phyloP scores from a whole-genome alignment of 2,329 filamentous ascomycete species.

The Fusarium veterinarium region DNA sequence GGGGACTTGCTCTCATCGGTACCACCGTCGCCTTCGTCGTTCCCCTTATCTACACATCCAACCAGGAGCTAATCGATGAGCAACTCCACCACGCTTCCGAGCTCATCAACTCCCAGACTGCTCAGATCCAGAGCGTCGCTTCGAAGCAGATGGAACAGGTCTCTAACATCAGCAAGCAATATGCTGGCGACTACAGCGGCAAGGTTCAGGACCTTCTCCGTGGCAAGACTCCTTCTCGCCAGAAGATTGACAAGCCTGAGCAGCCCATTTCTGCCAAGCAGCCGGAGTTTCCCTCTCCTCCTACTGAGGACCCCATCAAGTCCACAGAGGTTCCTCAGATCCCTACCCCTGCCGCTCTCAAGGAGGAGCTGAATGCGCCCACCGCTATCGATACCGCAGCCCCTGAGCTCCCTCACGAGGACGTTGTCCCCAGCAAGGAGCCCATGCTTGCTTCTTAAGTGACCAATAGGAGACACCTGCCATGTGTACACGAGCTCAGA shows the following conservation, averaged over 20 bases:
- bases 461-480: conserved; percentile 39
- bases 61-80: conserved; percentile 76
- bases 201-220: conserved; percentile 75
- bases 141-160: conserved; percentile 73
- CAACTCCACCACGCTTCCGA: conserved; percentile 69
- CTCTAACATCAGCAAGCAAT: conserved; percentile 73
- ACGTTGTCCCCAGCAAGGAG: conserved; percentile 36
- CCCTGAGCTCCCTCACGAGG: conserved; percentile 43
- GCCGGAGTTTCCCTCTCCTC: conserved; percentile 52
- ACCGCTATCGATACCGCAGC: conserved; percentile 44
- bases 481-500: conserved; percentile 45
- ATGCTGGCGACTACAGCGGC: conserved; percentile 74
- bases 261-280: conserved; percentile 39
- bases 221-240: conserved; percentile 58
- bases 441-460: conserved; percentile 48
- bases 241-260: conserved; percentile 53
- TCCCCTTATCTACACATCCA: conserved; percentile 73
- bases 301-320: conserved; percentile 52
- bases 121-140: conserved; percentile 70
- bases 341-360: conserved; percentile 42
- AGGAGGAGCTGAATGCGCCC: conserved; percentile 37
- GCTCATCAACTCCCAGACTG: conserved; percentile 70
- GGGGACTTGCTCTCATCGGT: conserved; percentile 72
- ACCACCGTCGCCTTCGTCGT: conserved; percentile 70
- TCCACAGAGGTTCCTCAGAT: conserved; percentile 33